Evolutionary conservation across 2,329 filamentous ascomycete species (phyloP), one percentile per base, ranked within the genome.

Genomic region (Monosporascus sp.): DNA sequence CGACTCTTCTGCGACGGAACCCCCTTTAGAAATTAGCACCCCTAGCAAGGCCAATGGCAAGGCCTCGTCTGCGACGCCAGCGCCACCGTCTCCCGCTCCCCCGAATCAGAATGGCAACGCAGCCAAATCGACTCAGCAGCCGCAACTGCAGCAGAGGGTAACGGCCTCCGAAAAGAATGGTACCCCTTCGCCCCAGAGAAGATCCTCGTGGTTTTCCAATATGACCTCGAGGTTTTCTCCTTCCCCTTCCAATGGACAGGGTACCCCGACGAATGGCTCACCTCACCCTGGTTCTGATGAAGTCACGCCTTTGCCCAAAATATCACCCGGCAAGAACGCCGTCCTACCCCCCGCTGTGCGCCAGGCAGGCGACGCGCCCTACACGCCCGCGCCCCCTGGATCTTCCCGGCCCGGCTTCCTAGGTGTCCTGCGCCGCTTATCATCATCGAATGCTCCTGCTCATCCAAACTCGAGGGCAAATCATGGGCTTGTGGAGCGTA

Each of bases 191-290:
- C 69, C 74, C 7, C 73, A 76, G 46, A 77, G 83, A 50, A 81
- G 90, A 58, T 86, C 85, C 57, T 96, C 92, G 15, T 99, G 94
- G 94, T 92, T 97, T 65, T 90, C 89, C 52, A 96, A 85, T 65
- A 84, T 97, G 60, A 95, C 90, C 58, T 93, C 90, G 60, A 97
- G 96, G 68, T 96, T 97, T 73, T 91, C 89, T 3, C 84, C 83
- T 27, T 75, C 75, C 18, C 69, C 78, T 58, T 68, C 57, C 57
- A 68, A 63, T 50, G 56, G 65, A 50, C 53, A 59, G 49, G 48
- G 55, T 44, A 37, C 58, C 24, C 38, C 60, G 54, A 52, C 61
- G 60, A 50, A 68, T 31, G 70, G 69, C 31, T 51, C 69, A 18
- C 55, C 65, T 27, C 58, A 71, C 55, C 18, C 47, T 58, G 57